Evolutionary conservation across 169 alveolate genomes (phyloP).

Genomic region (Eimeria sp.): DNA sequence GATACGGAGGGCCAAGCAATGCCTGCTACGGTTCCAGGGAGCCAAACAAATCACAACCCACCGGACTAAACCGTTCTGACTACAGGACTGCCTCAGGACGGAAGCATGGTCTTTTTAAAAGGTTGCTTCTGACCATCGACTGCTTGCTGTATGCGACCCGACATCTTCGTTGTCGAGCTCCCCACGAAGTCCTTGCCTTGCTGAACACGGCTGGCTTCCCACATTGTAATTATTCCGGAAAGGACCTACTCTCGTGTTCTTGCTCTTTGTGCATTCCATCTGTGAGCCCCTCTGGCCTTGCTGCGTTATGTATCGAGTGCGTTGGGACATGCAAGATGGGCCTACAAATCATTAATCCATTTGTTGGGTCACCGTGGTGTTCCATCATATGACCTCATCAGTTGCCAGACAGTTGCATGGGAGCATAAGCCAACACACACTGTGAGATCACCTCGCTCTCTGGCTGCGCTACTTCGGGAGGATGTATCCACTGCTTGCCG

Average conservation of each 20-base stretch:
- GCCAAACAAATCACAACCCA: background rate
- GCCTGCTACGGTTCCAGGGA: background rate
- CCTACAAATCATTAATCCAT: background rate
- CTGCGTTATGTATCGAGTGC: slow-evolving; percentile 8
- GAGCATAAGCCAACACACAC: background rate
- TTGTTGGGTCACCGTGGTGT: slow-evolving; percentile 55
- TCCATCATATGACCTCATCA: background rate
- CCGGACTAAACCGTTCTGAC: background rate
- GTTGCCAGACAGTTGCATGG: slow-evolving; percentile 12
- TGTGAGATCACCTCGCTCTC: background rate
- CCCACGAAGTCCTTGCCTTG: background rate
- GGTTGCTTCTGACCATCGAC: background rate
- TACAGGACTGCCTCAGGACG: background rate
- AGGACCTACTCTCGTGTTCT: background rate
- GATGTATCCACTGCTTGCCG: background rate
- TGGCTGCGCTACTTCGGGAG: slow-evolving; percentile 24
- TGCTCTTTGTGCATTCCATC: background rate
- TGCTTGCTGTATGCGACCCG: background rate
- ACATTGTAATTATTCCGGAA: background rate
- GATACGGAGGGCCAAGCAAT: background rate
- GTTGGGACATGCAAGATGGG: slow-evolving; percentile 11
- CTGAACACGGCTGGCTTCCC: background rate
- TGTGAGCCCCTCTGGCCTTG: slow-evolving; percentile 3
- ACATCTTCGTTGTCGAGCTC: background rate
- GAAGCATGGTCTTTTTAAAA: background rate